phyloP scores from a whole-genome alignment of 108 stramenopile genomes.

The Schizochytrium sp. region DNA sequence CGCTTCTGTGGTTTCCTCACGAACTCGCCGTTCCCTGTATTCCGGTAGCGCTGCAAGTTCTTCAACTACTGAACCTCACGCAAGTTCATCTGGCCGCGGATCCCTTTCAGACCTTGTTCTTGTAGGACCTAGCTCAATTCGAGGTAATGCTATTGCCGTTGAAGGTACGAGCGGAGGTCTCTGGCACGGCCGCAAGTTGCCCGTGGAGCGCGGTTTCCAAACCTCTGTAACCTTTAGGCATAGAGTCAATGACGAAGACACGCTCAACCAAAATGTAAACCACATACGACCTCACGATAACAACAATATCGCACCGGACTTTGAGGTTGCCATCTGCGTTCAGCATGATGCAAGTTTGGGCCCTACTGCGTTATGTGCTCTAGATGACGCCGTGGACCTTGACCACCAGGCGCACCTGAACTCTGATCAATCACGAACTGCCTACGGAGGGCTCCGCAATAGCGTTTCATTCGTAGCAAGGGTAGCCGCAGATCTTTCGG shows the following conservation, averaged over 20 bases:
- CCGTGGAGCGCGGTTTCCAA: slow-evolving; percentile 10
- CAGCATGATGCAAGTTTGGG: slow-evolving; percentile 52
- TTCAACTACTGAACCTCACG: not conserved
- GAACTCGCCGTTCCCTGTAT: not conserved
- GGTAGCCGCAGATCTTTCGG: not conserved
- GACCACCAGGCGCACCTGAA: not conserved
- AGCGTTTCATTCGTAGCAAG: slow-evolving; percentile 38
- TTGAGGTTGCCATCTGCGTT: not conserved
- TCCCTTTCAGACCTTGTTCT: slow-evolving; percentile 25
- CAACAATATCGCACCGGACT: not conserved
- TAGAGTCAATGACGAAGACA: not conserved
- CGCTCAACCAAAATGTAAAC: not conserved
- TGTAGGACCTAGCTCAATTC: not conserved
- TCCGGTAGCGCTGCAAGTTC: slow-evolving; percentile 16
- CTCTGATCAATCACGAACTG: not conserved
- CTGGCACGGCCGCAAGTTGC: slow-evolving; percentile 29
- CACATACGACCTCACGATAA: too few species aligned
- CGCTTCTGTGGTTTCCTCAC: slow-evolving; percentile 4
- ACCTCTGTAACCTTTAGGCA: not conserved
- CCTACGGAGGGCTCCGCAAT: not conserved
- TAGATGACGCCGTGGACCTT: not conserved
- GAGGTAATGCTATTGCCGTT: not conserved
- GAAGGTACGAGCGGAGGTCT: not conserved
- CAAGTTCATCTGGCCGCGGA: not conserved
- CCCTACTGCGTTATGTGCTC: not conserved